Evolutionary conservation across 2,329 filamentous ascomycete species (phyloP).

Genomic region (Curvularia lunata): DNA sequence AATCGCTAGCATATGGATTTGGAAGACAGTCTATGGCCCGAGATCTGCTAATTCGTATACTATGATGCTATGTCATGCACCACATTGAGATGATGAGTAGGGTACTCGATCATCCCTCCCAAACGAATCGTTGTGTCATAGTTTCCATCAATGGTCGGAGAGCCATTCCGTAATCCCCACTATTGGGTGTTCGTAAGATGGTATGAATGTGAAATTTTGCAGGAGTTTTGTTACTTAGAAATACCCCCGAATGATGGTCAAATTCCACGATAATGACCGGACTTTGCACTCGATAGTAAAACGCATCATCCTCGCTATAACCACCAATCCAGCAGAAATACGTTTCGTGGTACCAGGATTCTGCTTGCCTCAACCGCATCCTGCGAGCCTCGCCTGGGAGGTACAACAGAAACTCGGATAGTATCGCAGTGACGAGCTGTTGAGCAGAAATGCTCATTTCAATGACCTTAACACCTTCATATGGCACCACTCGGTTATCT

Average conservation of each 20-base stretch:
- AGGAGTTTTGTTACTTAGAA: conserved; percentile 73
- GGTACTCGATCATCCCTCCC: background rate
- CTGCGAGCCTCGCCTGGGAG: conserved; percentile 64
- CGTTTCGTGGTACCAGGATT: conserved; percentile 67
- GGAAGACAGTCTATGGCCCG: too few relatives aligned
- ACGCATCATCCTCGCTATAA: conserved; percentile 69
- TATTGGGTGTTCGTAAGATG: conserved; percentile 73
- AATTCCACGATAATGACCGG: conserved; percentile 78
- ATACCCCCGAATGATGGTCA: conserved; percentile 80
- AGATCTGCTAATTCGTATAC: too few relatives aligned
- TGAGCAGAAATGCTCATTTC: conserved; percentile 59
- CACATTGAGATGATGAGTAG: background rate
- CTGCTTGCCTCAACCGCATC: conserved; percentile 61
- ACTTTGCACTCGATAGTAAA: conserved; percentile 79
- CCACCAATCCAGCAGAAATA: conserved; percentile 82
- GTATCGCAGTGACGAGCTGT: conserved; percentile 62
- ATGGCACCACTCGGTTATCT: conserved; percentile 78
- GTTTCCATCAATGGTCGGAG: conserved; percentile 42
- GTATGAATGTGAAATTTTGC: conserved; percentile 83
- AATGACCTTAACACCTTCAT: conserved; percentile 67
- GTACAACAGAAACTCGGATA: conserved; percentile 71
- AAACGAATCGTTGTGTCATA: conserved; percentile 12
- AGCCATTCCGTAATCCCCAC: conserved; percentile 73
- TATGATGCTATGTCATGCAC: background rate
- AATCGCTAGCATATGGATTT: too few relatives aligned